Conservation (phyloP, 192 early-diverging fungal species). For the Linnemannia elongata region DNA sequence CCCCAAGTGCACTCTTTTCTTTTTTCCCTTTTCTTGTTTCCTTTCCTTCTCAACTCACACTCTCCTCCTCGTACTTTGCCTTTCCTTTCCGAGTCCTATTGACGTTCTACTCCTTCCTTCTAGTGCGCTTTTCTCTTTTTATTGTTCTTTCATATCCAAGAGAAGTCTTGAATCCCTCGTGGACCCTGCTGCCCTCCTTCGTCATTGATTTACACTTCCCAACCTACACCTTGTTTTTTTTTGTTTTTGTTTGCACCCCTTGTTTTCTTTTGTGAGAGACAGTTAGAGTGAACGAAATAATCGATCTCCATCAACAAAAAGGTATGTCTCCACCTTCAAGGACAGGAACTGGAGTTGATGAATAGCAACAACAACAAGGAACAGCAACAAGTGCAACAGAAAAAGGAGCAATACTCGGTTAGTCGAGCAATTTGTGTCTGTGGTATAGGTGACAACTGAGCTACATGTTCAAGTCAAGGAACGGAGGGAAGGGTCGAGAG, state of each 20-base stretch:
- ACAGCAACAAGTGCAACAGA: background rate
- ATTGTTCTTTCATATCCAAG: too few relatives aligned
- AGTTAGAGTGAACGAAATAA: background rate
- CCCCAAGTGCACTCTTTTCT: background rate
- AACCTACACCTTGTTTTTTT: background rate
- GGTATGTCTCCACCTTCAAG: background rate
- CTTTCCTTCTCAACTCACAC: background rate
- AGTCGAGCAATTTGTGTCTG: background rate
- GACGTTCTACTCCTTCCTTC: background rate
- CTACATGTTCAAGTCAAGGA: background rate
- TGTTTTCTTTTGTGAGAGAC: background rate
- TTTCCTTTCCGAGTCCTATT: background rate
- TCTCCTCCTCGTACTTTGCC: background rate
- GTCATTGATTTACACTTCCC: background rate
- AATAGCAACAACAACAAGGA: background rate
- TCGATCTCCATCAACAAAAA: background rate
- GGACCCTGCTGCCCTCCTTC: background rate
- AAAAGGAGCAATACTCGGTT: background rate
- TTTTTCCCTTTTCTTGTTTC: background rate
- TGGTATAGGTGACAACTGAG: background rate
- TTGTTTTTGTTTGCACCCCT: background rate
- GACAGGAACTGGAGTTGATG: background rate
- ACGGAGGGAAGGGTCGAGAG: background rate
- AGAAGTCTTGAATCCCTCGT: background rate
- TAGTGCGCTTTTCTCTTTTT: background rate